Evolutionary conservation across 2,329 filamentous ascomycete species (phyloP).

Genomic region (Orbilia brochopaga): DNA sequence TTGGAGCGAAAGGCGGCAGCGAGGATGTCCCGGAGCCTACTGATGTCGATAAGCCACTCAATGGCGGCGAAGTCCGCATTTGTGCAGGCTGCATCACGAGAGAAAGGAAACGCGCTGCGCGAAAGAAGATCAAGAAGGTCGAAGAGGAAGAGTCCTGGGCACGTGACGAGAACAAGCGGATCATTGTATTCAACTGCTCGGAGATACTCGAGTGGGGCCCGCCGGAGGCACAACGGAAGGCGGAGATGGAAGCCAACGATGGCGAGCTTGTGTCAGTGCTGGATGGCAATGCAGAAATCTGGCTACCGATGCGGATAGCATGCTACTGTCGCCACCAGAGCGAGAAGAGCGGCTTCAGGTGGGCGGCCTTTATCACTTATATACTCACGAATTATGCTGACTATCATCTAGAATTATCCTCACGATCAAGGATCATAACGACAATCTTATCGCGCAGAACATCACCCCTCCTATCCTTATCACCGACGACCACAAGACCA

Average conservation of each 20-base stretch:
- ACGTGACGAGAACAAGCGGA: constrained; percentile 76
- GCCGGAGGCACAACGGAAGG: constrained; percentile 54
- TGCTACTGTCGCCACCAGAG: constrained; percentile 96
- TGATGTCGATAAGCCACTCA: constrained; percentile 70
- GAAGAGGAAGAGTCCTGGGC: constrained; percentile 91
- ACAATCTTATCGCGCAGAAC: constrained; percentile 78
- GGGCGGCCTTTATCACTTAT: constrained; percentile 55
- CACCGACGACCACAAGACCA: constrained; percentile 94
- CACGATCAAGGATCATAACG: constrained; percentile 82
- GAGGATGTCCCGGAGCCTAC: constrained; percentile 59
- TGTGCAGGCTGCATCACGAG: constrained; percentile 89
- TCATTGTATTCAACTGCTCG: constrained; percentile 88
- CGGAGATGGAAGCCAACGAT: constrained; percentile 57
- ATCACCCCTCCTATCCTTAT: constrained; percentile 92
- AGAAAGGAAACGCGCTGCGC: constrained; percentile 85
- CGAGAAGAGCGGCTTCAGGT: constrained; percentile 86
- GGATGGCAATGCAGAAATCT: constrained; percentile 47
- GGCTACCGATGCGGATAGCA: constrained; percentile 83
- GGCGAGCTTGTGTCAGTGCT: constrained; percentile 64
- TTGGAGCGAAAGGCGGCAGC: constrained; percentile 10
- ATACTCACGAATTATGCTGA: constrained; percentile 49
- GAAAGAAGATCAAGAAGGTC: constrained; percentile 91
- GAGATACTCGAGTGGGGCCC: constrained; percentile 84
- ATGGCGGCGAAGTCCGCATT: constrained; percentile 92
- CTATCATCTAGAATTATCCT: constrained; percentile 73